These are phyloP conservation scores for Thelonectria olida DNA, from an alignment of 2,329 filamentous ascomycete species.

Conservation along the genomic window DNA sequence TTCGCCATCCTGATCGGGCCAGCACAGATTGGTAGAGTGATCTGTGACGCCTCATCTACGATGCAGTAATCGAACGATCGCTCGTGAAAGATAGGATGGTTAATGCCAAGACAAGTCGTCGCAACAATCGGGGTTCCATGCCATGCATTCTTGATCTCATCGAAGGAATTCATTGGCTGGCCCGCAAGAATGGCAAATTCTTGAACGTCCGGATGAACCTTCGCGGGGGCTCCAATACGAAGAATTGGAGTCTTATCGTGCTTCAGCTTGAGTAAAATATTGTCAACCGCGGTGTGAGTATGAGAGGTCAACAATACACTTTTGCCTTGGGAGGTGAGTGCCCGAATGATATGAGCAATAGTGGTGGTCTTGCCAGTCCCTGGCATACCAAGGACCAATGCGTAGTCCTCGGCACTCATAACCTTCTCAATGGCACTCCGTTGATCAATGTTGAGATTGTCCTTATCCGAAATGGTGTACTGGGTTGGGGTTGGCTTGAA, in stretches of 20 bases:
- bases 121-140: slow-evolving; percentile 89
- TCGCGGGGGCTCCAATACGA: slow-evolving; percentile 84
- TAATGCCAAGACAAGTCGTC: slow-evolving; percentile 93
- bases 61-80: slow-evolving; percentile 98
- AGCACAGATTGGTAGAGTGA: slow-evolving; percentile 92
- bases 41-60: slow-evolving; percentile 97
- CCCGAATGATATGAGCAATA: slow-evolving; percentile 95
- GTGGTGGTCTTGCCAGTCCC: slow-evolving; percentile 98
- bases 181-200: slow-evolving; percentile 84
- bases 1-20: slow-evolving; percentile 92
- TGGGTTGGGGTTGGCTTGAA: slow-evolving; percentile 76
- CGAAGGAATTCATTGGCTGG: slow-evolving; percentile 77
- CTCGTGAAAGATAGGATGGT: slow-evolving; percentile 86
- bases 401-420: slow-evolving; percentile 94
- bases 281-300: slow-evolving; percentile 97
- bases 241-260: slow-evolving; percentile 81
- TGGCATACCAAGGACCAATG: slow-evolving; percentile 97
- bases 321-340: slow-evolving; percentile 87
- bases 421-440: slow-evolving; percentile 89
- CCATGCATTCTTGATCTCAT: slow-evolving; percentile 85
- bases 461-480: slow-evolving; percentile 69
- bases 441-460: slow-evolving; percentile 87
- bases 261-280: slow-evolving; percentile 92
- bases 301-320: slow-evolving; percentile 94
- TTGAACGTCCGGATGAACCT: slow-evolving; percentile 88